Percentiles rank a stretch among this genome's conserved stretches.
These are phyloP conservation scores for Inga oerstediana DNA, from an alignment of 306 rosid species.

Conservation along the genomic window DNA sequence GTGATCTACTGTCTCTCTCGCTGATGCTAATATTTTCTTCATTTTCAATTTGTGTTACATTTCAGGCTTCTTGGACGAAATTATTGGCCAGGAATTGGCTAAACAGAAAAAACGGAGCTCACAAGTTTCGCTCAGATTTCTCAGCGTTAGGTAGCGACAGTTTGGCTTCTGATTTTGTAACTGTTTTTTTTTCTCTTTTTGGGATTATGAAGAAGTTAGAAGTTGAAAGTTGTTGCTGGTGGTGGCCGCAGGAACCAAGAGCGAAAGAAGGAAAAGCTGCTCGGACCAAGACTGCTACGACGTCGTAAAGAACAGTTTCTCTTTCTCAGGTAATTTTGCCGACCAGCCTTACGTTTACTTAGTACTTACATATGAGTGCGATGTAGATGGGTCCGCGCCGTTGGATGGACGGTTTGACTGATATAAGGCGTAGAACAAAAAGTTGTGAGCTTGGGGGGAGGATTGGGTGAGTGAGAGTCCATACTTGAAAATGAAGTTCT, in stretches of 20 bases:
- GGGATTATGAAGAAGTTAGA: neutral
- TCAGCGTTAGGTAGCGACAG: constrained; percentile 42
- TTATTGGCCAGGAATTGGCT: constrained; percentile 68
- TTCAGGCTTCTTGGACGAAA: constrained; percentile 72
- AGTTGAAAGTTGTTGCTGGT: neutral
- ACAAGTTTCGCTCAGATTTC: constrained; percentile 54
- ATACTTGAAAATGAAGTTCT: neutral
- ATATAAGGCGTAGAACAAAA: constrained; percentile 18
- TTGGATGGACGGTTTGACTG: constrained; percentile 32
- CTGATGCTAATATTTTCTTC: neutral
- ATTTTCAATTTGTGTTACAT: neutral
- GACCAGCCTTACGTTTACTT: neutral
- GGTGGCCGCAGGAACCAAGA: constrained; percentile 34
- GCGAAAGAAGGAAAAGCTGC: constrained; percentile 64
- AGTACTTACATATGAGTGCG: neutral
- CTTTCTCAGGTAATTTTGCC: constrained; percentile 57
- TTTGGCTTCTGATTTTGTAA: neutral
- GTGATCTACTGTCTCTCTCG: neutral
- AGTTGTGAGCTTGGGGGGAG: neutral
- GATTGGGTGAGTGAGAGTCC: neutral
- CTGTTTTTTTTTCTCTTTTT: constrained; percentile 2
- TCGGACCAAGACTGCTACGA: constrained; percentile 66
- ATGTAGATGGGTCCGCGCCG: constrained; percentile 2
- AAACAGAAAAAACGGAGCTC: constrained; percentile 48
- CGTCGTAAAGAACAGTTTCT: constrained; percentile 48